Conservation (phyloP, 139 green algal genomes). For the Ostreobium quekettii region DNA sequence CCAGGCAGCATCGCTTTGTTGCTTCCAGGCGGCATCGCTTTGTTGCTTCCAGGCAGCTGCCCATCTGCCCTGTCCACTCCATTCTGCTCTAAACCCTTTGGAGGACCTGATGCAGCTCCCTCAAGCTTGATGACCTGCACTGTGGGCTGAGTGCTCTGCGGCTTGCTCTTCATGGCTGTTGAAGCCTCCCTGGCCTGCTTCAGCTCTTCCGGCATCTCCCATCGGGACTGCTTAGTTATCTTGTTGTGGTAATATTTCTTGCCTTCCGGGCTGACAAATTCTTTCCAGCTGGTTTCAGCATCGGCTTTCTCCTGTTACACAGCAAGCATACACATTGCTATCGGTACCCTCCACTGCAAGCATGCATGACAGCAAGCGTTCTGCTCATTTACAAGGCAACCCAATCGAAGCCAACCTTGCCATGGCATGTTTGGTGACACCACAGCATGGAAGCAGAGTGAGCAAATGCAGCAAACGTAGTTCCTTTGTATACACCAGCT, state of each 20-base stretch:
- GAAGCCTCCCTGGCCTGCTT: slow-evolving; percentile 15
- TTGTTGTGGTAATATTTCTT: slow-evolving; percentile 89
- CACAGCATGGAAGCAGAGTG: too few relatives aligned
- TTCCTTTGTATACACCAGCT: too few relatives aligned
- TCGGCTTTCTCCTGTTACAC: slow-evolving; percentile 20
- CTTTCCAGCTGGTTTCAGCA: slow-evolving; percentile 52
- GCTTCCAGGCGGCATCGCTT: neutral
- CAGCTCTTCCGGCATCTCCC: slow-evolving; percentile 73
- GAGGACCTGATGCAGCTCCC: too few relatives aligned
- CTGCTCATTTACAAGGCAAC: too few relatives aligned
- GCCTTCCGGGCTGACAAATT: slow-evolving; percentile 72
- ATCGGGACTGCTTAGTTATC: slow-evolving; percentile 63
- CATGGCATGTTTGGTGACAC: too few relatives aligned
- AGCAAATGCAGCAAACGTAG: too few relatives aligned
- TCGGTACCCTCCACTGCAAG: too few relatives aligned
- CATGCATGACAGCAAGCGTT: too few relatives aligned
- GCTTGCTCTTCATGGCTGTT: neutral
- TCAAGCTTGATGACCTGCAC: slow-evolving; percentile 23
- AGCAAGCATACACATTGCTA: neutral
- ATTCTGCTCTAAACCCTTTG: too few relatives aligned
- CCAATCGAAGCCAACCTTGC: too few relatives aligned
- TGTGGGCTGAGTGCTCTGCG: neutral
- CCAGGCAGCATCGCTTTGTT: too few relatives aligned
- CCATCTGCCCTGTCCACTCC: neutral
- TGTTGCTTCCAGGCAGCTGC: neutral